phyloP scores from a whole-genome alignment of 2,329 filamentous ascomycete species.

The Blumeriella jaapii region DNA sequence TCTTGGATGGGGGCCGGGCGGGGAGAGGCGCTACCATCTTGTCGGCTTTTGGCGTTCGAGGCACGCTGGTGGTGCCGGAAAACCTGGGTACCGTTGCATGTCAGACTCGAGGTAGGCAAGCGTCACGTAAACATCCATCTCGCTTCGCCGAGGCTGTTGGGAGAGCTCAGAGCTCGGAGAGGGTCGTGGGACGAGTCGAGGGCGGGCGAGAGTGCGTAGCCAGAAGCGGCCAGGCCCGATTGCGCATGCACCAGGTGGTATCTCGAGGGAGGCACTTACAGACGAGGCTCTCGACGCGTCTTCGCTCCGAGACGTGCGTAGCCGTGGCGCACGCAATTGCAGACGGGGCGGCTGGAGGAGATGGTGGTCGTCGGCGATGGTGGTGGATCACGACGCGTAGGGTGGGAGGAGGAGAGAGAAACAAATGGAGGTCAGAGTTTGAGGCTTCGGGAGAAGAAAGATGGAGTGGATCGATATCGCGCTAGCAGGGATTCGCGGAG shows the following conservation, averaged over 20 bases:
- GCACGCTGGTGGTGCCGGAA: slow-evolving; percentile 8
- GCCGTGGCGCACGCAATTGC: slow-evolving; percentile 23
- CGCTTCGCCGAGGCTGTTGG: not conserved
- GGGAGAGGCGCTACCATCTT: slow-evolving; percentile 20
- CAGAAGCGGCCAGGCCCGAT: slow-evolving; percentile 12
- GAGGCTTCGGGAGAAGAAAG: slow-evolving; percentile 28
- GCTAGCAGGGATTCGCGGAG: slow-evolving; percentile 3
- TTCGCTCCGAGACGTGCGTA: slow-evolving; percentile 13
- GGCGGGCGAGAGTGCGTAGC: too few species aligned
- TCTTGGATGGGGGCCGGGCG: not conserved
- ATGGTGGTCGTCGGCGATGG: slow-evolving; percentile 20
- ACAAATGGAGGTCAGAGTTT: slow-evolving; percentile 25
- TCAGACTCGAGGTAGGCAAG: slow-evolving; percentile 20
- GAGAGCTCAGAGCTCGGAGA: not conserved
- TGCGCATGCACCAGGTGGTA: slow-evolving; percentile 9
- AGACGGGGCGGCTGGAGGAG: slow-evolving; percentile 22
- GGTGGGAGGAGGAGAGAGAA: slow-evolving; percentile 21
- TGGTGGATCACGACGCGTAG: slow-evolving; percentile 19
- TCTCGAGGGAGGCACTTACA: slow-evolving; percentile 20
- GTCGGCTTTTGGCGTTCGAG: slow-evolving; percentile 11
- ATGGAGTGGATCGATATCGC: slow-evolving; percentile 8
- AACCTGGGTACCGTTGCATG: slow-evolving; percentile 15
- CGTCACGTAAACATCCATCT: too few species aligned
- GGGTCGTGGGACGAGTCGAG: not conserved
- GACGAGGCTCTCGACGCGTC: slow-evolving; percentile 24